A percentile compares a stretch with the other conserved stretches of the same genome.
phyloP scores from a whole-genome alignment of 2,329 filamentous ascomycete genomes.

The Rhytidhysteron rufulum region DNA sequence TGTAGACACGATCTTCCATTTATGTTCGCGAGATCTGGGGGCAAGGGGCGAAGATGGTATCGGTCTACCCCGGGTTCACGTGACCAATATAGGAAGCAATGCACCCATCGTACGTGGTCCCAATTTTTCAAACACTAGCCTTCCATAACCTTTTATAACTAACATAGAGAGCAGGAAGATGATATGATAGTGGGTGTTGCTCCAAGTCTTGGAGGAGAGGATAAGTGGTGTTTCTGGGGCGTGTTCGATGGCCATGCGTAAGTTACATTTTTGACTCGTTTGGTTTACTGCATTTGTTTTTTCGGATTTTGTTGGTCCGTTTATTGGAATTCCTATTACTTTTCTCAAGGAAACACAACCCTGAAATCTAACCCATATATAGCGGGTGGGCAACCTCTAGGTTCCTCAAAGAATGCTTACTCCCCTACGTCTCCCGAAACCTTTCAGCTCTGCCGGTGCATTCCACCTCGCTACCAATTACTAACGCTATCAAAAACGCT shows the following conservation, averaged over 20 bases:
- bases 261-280: slow-evolving; percentile 15
- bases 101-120: slow-evolving; percentile 19
- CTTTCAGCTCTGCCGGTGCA: slow-evolving; percentile 26
- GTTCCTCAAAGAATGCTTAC: slow-evolving; percentile 39
- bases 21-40: no score
- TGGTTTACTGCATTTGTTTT: no score
- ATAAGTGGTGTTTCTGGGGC: slow-evolving; percentile 38
- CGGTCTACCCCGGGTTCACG: slow-evolving; percentile 30
- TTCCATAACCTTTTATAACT: no score
- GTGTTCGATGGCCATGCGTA: slow-evolving; percentile 52
- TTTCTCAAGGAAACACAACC: neutral
- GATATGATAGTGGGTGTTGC: slow-evolving; percentile 24
- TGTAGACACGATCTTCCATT: no score
- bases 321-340: neutral
- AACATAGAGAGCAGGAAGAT: slow-evolving; percentile 24
- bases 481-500: slow-evolving; percentile 53
- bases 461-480: slow-evolving; percentile 46
- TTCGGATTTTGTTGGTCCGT: neutral
- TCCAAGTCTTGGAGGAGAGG: slow-evolving; percentile 21
- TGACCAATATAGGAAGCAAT: slow-evolving; percentile 26
- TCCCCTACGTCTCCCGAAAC: slow-evolving; percentile 40
- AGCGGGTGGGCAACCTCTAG: slow-evolving; percentile 43
- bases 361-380: neutral
- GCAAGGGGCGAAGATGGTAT: slow-evolving; percentile 14
- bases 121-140: slow-evolving; percentile 1